phyloP scores from a whole-genome alignment of 257 asterid genomes.

The Henckelia pumila region DNA sequence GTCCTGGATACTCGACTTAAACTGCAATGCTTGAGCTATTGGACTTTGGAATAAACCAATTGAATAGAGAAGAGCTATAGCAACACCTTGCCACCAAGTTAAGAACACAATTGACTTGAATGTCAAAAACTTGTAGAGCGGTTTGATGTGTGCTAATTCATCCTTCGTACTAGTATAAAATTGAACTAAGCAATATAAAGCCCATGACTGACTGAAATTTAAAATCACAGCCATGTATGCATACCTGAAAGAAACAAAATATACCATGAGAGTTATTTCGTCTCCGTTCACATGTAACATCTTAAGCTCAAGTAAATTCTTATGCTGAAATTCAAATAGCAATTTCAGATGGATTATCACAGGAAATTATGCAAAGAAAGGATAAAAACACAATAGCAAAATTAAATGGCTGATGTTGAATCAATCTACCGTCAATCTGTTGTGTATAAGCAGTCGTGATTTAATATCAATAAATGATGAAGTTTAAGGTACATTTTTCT shows the following conservation, averaged over 20 bases:
- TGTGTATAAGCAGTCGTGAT: background rate
- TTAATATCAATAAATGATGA: slow-evolving; percentile 3
- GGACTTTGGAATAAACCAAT: slow-evolving; percentile 82
- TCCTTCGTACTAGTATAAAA: slow-evolving; percentile 83
- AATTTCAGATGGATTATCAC: slow-evolving; percentile 1
- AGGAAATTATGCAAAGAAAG: slow-evolving; percentile 9
- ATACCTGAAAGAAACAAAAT: slow-evolving; percentile 56
- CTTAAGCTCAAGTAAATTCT: slow-evolving; percentile 9
- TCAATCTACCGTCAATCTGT: background rate
- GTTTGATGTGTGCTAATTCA: slow-evolving; percentile 90
- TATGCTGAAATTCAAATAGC: background rate
- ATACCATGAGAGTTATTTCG: slow-evolving; percentile 27
- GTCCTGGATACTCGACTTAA: slow-evolving; percentile 83
- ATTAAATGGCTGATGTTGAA: background rate
- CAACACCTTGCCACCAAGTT: slow-evolving; percentile 99
- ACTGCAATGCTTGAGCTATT: slow-evolving; percentile 81
- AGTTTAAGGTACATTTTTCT: background rate
- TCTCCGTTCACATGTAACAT: slow-evolving; percentile 10
- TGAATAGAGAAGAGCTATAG: slow-evolving; percentile 78
- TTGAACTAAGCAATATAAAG: slow-evolving; percentile 92
- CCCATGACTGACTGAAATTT: slow-evolving; percentile 99
- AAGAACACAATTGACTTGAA: slow-evolving; percentile 97
- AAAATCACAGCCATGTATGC: slow-evolving; percentile 89
- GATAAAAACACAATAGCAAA: slow-evolving; percentile 17
- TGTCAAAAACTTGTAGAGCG: slow-evolving; percentile 85